Evolutionary conservation across 1,284 basidiomycete species (phyloP), one percentile per base, ranked within the genome.

Genomic region (Vanrija sp.): DNA sequence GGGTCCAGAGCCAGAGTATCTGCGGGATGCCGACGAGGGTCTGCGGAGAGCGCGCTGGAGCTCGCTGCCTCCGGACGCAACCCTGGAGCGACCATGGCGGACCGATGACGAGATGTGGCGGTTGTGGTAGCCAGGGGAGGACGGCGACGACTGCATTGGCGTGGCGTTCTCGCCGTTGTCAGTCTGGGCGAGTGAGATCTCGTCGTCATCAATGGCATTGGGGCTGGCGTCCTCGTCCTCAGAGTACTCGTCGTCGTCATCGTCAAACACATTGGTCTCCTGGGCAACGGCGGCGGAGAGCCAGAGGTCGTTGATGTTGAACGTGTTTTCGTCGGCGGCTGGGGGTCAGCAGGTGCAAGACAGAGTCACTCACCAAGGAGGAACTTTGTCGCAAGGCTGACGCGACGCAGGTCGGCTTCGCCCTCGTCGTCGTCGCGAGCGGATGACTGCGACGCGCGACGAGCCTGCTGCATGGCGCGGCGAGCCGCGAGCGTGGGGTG

Each of bases 361-460:
- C 73, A 49, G 39, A 76, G 74, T 78, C 12, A 31, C 31, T 31
- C 31, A 31, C 31, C 31, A 77, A 95, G 85, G 24, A 95, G 78
- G n/a, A 95, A 73, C 58, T 89, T 82, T 69, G 97, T 90, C 0
- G 94, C 88, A 63, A 98, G 90, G 68, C 68, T 46, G 49, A 63
- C 52, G 57, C 61, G 51, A 51, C 63, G 57, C 37, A 51, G 53
- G 18, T 59, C 61, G 12, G 57, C 63, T 1, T 67, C 67, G 8
- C 56, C 61, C 0, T 57, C 63, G 1, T 59, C 56, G 31, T 59
- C 44, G n/a, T 68, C 59, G 1, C 60, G 69, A 12, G 62, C 59
- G 2, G 73, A 75, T 14, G 31, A 31, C 31, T 31, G 31, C 10
- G 31, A 31, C 4, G 62, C 67, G 4, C 72, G 55, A 43, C 74